Evolutionary conservation across 495 filamentous ascomycete species (phyloP), one percentile per base, ranked within the genome.

Genomic region (Opeltia flavorubescens): DNA sequence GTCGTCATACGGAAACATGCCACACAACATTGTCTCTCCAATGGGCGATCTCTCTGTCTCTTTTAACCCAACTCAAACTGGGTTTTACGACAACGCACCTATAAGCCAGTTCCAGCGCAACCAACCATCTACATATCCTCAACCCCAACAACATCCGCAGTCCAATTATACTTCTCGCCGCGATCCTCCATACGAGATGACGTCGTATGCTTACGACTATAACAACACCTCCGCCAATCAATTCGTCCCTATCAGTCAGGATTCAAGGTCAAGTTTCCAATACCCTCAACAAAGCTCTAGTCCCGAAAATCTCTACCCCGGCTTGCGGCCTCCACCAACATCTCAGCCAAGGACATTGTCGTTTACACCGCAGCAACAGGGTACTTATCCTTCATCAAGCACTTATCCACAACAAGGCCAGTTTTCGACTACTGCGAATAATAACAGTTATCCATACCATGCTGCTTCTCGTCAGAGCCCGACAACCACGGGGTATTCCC

Each of bases 51-150:
- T 57, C 24, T 6, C 51, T 17, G 46, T 25, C 21, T 29, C 43
- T 0, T 54, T 49, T 31, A 36, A 45, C 35, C 28, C 54, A 5
- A 43, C 46, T 24, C 44, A 49, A 25, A 29, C 48, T 41, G 41
- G 46, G 21, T 26, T 35, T 23, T 44, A 34, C 27, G 52, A 57
- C 27, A 40, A 49, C 12, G 25, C 48, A 30, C n/a, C 48, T 12
- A 43, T 46, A 15, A 47, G 26, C n/a, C 26, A 46, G 5, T 53
- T 54, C 49, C 48, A 51, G 26, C 48, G 51, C 9, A 48, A 43
- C 27, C 52, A 51, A n/a, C 48, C 54, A 21, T 46, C 44, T 28
- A 57, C 54, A 12, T 57, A 57, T 24, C 54, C 54, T 47, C 51
- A 48, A 18, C 42, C 51, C 5, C 40, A 30, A 45, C 54, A 51